Evolutionary conservation across 2,329 filamentous ascomycete genomes (phyloP).

Genomic region (Clarireedia hainanense): DNA sequence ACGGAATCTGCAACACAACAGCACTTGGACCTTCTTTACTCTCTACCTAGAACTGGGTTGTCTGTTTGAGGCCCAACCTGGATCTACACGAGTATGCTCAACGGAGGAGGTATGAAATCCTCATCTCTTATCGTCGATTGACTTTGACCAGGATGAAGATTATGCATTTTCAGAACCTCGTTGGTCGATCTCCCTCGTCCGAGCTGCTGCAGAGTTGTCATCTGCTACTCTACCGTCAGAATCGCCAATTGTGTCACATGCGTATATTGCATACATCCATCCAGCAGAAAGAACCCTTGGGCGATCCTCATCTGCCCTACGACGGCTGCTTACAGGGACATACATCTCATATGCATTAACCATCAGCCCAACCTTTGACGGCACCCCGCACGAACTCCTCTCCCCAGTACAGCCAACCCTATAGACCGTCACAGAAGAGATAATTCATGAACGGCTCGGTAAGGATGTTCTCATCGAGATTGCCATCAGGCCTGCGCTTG

Average conservation of each 20-base stretch:
- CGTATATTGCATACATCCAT: not conserved
- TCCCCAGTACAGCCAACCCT: not conserved
- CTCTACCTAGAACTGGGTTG: not conserved
- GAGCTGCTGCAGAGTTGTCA: not conserved
- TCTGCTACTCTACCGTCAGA: not conserved
- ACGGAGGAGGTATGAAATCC: not conserved
- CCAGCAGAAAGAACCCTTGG: slow-evolving; percentile 12
- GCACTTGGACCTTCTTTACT: slow-evolving; percentile 1
- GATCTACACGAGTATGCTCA: too few relatives aligned
- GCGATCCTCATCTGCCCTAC: slow-evolving; percentile 17
- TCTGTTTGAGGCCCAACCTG: too few relatives aligned
- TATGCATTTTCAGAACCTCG: not conserved
- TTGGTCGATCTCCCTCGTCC: not conserved
- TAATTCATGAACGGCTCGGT: not conserved
- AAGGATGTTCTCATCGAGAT: not conserved
- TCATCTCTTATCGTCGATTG: not conserved
- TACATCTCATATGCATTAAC: slow-evolving; percentile 1
- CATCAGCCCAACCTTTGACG: too few relatives aligned
- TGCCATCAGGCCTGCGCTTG: too few relatives aligned
- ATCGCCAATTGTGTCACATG: not conserved
- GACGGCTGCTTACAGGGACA: slow-evolving; percentile 6
- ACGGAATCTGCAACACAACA: not conserved
- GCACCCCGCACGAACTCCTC: not conserved
- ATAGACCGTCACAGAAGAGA: not conserved
- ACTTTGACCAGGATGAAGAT: not conserved